A percentile compares a stretch with the other conserved stretches of the same genome.
phyloP scores from a whole-genome alignment of 192 early-diverging fungal genomes.

The Geranomyces variabilis region DNA sequence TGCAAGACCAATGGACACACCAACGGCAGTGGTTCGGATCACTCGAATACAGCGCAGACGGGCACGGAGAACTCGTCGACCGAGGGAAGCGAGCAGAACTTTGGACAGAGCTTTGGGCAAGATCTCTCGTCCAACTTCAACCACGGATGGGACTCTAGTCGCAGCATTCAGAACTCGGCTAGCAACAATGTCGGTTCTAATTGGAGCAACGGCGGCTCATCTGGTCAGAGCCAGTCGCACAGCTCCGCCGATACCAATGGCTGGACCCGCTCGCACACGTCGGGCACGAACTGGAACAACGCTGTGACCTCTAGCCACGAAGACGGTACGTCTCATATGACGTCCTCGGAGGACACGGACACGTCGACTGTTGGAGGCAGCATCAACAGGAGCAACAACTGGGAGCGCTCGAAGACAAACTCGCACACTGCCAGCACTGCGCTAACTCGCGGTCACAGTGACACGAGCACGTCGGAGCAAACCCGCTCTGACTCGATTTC shows the following conservation, averaged over 20 bases:
- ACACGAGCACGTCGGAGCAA: neutral
- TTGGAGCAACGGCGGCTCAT: conserved; percentile 10
- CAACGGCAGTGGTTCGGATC: neutral
- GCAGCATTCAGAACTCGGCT: neutral
- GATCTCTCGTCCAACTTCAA: neutral
- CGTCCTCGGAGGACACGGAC: neutral
- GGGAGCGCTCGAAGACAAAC: conserved; percentile 3
- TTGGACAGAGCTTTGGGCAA: conserved; percentile 2
- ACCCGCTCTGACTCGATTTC: conserved; percentile 2
- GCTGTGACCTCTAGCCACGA: neutral
- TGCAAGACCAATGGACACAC: conserved; percentile 1
- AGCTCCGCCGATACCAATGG: conserved; percentile 2
- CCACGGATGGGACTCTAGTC: neutral
- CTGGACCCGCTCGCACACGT: neutral
- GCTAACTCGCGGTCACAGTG: neutral
- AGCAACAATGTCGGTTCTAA: conserved; percentile 1
- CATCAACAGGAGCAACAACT: conserved; percentile 7
- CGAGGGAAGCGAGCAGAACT: conserved; percentile 5
- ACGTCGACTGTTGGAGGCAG: conserved; percentile 7
- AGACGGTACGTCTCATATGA: neutral
- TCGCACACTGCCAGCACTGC: conserved; percentile 2
- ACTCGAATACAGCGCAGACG: neutral
- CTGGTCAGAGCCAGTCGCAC: neutral
- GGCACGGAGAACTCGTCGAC: conserved; percentile 2
- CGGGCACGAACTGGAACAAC: conserved; percentile 6